These are phyloP conservation scores for Arthroderma sp. DNA, from an alignment of 2,329 filamentous ascomycete genomes.

Conservation along the genomic window DNA sequence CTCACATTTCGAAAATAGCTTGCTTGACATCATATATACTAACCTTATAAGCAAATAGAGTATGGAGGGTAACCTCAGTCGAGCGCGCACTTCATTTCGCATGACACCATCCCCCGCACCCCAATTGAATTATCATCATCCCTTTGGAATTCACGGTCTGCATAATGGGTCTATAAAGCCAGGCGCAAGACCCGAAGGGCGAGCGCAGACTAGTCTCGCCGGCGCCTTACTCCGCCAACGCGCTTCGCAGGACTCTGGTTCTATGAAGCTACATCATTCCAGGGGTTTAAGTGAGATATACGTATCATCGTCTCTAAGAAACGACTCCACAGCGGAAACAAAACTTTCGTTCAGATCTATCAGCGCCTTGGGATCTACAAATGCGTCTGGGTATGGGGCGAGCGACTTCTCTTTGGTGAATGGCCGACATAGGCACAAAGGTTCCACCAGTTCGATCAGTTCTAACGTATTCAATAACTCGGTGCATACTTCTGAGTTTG, in stretches of 20 bases:
- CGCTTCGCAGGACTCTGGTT: slow-evolving; percentile 22
- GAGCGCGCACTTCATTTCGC: slow-evolving; percentile 58
- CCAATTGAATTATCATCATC: slow-evolving; percentile 17
- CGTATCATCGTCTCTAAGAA: slow-evolving; percentile 31
- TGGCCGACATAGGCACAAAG: no score
- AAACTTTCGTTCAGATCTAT: slow-evolving; percentile 45
- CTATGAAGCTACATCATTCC: slow-evolving; percentile 43
- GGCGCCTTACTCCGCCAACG: slow-evolving; percentile 26
- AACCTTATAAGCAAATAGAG: slow-evolving; percentile 41
- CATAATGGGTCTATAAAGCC: slow-evolving; percentile 31
- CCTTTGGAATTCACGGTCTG: slow-evolving; percentile 21
- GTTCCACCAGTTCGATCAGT: no score
- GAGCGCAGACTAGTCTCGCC: slow-evolving; percentile 11
- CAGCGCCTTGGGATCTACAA: slow-evolving; percentile 40
- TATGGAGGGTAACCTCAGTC: slow-evolving; percentile 82
- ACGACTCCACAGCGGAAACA: slow-evolving; percentile 19
- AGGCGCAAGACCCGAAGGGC: slow-evolving; percentile 27
- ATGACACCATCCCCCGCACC: slow-evolving; percentile 38
- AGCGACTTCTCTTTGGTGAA: slow-evolving; percentile 8
- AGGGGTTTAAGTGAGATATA: slow-evolving; percentile 51
- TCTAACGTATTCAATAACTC: no score
- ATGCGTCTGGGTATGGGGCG: slow-evolving; percentile 18
- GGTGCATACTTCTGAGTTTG: no score
- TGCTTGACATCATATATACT: background rate
- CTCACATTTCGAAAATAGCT: background rate